Evolutionary conservation across 805 yeast genomes (phyloP), one percentile per base, ranked within the genome.

Genomic region (Suhomyces sp.): DNA sequence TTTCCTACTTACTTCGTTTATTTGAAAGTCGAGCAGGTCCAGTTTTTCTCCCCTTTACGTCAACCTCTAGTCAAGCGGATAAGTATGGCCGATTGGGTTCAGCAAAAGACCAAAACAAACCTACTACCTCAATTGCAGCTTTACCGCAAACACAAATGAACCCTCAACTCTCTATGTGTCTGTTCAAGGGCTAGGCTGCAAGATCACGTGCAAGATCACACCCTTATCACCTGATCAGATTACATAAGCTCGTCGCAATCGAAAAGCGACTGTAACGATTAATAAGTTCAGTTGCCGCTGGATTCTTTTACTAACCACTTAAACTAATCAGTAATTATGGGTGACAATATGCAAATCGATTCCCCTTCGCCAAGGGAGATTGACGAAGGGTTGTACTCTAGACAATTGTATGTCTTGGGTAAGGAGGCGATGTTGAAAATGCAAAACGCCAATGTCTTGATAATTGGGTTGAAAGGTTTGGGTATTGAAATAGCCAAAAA

Each of bases 401-500:
- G 99, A 70, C 99, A 94, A 75, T 82, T 94, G 71, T 90, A 93
- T 64, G 99, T 94, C 49, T 74, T 94, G 59, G 99, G 99, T 57
- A 91, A 90, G 64, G 99, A 94, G 60, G 99, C 99, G 49, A 94
- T 94, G 99, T 77, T 92, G 62, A 89, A 90, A 70, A 89, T 94
- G 97, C 97, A 92, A 64, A 80, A 83, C 59, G 91, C 98, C 24
- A 90, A 88, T 62, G 97, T 94, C n/a, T 81, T 94, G 48, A 79
- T 94, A 47, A 83, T 92, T 57, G 99, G 99, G 3, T 76, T 93
- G 52, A 86, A 84, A 66, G 99, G 99, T 47, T 76, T 94, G 47
- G 99, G 99, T 64, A 81, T 90, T 44, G 99, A 94, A 73, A 90
- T 94, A 53, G 97, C 99, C 23, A 94, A 94, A 73, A 94, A 94